Base-by-base conservation (phyloP, 345 rosid species). In the Stellera chamaejasme region DNA sequence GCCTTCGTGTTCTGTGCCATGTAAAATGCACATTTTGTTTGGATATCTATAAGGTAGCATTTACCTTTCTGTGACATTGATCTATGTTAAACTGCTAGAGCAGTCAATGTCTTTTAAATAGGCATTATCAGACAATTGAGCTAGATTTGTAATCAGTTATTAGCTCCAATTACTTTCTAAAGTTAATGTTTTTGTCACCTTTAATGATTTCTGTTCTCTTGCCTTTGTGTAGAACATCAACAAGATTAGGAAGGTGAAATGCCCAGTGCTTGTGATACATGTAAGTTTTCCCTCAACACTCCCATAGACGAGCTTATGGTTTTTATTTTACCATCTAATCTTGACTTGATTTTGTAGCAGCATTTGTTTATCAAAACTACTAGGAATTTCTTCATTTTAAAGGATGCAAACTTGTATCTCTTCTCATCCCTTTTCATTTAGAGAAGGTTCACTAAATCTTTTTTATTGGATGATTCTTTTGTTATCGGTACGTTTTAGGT, bases 1-100 rank as follows among this genome's bases (percentile, higher is more conserved):
- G 99, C 57, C 97, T 94, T 52, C 97, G 99, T 10, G 99, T 94
- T 59, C 83, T 94, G 55, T 94, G 99, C 74, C 99, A 94, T 58
- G 96, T 85, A 50, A 94, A 83, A 54, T 90, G 80, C 73, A 54
- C 82, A 36, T 90, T 76, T 69, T 94, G 99, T 66, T 85, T 82
- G 13, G 99, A 94, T 75, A 94, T 94, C 27, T 90, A 90, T 64
- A 71, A 74, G 92, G 99, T 85, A 49, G 50, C 2, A 48, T 54
- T 55, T 13, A 41, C 51, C 46, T 53, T 13, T 45, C 39, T 47
- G 11, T 45, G 28, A 13, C 8, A 16, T 45, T 54, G 26, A 47
- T 32, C 60, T 15, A 32, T 32, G 0, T 32, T 32, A 32, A 32
- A 32, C 3, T 32, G 39, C 45, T 42, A 27, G 46, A 36, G 10